Evolutionary conservation across 495 filamentous ascomycete genomes (phyloP).

Genomic region (Aspergillus campestris): DNA sequence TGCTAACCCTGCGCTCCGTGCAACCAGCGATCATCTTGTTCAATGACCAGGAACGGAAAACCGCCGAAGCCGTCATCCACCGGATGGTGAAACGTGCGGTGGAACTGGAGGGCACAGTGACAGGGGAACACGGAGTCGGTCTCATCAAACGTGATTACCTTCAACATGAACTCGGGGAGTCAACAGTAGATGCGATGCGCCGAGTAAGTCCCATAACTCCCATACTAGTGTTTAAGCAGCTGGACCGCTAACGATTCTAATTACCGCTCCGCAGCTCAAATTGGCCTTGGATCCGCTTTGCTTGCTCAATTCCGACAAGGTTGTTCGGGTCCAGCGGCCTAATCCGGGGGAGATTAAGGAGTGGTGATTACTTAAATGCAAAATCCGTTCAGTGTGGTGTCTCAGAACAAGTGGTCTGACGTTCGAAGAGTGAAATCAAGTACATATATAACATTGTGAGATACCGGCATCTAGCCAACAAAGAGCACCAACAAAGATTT

Average conservation of each 20-base stretch:
- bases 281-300: conserved; percentile 57
- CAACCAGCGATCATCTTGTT: conserved; percentile 46
- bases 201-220: conserved; percentile 35
- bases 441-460: background rate
- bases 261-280: conserved; percentile 43
- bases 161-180: conserved; percentile 45
- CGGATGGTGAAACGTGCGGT: conserved; percentile 48
- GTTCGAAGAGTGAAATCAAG: background rate
- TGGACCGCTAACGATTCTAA: conserved; percentile 4
- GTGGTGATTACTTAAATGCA: conserved; percentile 20
- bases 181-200: conserved; percentile 55
- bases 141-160: conserved; percentile 49
- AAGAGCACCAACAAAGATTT: too few relatives aligned
- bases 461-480: too few relatives aligned
- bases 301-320: conserved; percentile 60
- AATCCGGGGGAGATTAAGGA: conserved; percentile 30
- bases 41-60: conserved; percentile 35
- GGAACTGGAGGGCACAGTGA: conserved; percentile 50
- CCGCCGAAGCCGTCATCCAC: conserved; percentile 37
- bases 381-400: too few relatives aligned
- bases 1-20: too few relatives aligned
- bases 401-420: too few relatives aligned
- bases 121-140: conserved; percentile 50
- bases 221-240: background rate
- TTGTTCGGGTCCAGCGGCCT: conserved; percentile 43